phyloP scores from a whole-genome alignment of 768 basidiomycete genomes.

The Artomyces pyxidatus region DNA sequence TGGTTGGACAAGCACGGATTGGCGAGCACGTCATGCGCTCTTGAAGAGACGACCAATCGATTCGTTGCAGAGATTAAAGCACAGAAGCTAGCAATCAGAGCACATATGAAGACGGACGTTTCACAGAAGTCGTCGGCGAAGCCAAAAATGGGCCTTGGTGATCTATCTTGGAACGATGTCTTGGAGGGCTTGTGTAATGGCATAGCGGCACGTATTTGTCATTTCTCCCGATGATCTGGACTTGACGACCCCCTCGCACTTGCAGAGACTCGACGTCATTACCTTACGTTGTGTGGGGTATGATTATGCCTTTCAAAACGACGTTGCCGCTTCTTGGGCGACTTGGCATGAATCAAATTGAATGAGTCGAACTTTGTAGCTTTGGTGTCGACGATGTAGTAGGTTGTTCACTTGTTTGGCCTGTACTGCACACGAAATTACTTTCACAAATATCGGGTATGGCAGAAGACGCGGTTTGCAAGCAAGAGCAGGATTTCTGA shows the following conservation, averaged over 20 bases:
- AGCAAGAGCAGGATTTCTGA: no score
- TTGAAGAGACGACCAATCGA: not conserved
- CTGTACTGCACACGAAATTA: no score
- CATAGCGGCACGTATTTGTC: not conserved
- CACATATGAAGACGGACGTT: not conserved
- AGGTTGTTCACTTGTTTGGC: no score
- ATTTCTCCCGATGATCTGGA: not conserved
- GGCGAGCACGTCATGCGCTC: no score
- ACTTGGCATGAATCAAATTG: no score
- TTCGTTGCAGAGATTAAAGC: not conserved
- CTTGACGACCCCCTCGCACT: not conserved
- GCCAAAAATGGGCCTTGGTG: not conserved
- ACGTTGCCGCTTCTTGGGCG: no score
- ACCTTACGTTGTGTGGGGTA: not conserved
- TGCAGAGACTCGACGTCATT: not conserved
- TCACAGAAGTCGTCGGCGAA: not conserved
- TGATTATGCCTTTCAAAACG: not conserved
- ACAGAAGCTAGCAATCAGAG: not conserved
- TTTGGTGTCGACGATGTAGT: no score
- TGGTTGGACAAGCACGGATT: not conserved
- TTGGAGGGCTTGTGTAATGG: not conserved
- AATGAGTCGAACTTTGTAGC: no score
- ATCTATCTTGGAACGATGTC: not conserved
- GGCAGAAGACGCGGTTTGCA: no score
- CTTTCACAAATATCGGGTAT: no score